Conservation (phyloP, 148 eudicot genomes). For the Vaccinium darrowii region DNA sequence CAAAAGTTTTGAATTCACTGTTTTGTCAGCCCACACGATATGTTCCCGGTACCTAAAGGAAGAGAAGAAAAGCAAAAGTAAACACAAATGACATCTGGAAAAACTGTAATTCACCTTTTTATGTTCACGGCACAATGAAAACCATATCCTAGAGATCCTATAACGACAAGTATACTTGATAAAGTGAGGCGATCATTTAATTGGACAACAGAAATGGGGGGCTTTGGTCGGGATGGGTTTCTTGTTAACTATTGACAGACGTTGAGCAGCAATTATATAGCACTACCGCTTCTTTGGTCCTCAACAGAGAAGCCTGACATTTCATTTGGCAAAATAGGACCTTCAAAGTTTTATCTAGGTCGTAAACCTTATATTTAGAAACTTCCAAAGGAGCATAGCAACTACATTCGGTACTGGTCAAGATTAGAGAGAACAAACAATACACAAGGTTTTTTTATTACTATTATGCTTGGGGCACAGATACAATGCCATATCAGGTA, state of each 20-base stretch:
- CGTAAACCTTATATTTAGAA: not conserved
- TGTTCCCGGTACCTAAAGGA: conserved; percentile 55
- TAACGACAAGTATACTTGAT: not conserved
- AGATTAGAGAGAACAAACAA: not conserved
- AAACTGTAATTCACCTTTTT: not conserved
- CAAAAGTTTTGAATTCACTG: conserved; percentile 37
- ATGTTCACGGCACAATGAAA: not conserved
- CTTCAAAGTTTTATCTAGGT: not conserved
- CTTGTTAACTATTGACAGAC: not conserved
- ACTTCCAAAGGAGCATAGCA: not conserved
- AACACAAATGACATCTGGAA: not conserved
- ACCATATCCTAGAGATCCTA: not conserved
- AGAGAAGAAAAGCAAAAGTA: not conserved
- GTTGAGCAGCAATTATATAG: not conserved
- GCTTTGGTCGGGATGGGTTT: not conserved
- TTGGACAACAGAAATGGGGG: not conserved
- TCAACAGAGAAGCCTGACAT: not conserved
- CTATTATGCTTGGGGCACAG: not conserved
- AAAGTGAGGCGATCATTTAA: not conserved
- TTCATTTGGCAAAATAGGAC: not conserved
- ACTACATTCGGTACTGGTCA: not conserved
- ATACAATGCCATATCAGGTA: not conserved
- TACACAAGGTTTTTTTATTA: not conserved
- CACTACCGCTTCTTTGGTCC: not conserved
- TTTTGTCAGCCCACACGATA: conserved; percentile 51